Evolutionary conservation across 257 asterid genomes (phyloP), one percentile per base, ranked within the genome.

Genomic region (Striga asiatica): DNA sequence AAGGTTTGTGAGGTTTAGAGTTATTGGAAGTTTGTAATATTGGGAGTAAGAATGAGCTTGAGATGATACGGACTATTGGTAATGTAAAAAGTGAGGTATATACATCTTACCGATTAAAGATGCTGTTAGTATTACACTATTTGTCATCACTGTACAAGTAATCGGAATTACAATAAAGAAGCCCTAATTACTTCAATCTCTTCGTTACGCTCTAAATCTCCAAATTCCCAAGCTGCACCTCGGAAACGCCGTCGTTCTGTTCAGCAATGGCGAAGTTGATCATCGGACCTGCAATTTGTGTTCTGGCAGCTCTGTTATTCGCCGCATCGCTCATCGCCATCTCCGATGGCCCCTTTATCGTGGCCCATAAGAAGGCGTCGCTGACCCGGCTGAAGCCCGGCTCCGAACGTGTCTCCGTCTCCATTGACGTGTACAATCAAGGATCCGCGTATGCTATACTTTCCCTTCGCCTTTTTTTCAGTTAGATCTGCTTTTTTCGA

Each of bases 311-410:
- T 54, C 18, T 77, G 5, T 51, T 75, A n/a, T 42, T 62, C 32
- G 53, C 50, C 38, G 34, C 69, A 18, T 74, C 83, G 8, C 55
- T 76, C n/a, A 54, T 68, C 25, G 78, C 75, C 73, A 67, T 61
- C 67, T 73, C 93, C 7, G 91, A 81, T 8, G 87, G 74, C 23
- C 97, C 97, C 2, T 89, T 89, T 58, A 76, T 89, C 48, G 72
- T 89, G 1, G 94, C 95, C 21, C 94, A 82, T 65, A 89, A 89
- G 82, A 89, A 89, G 77, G 93, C 85, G 38, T 52, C 81, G 3
- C 77, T 83, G 61, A 78, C 83, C 23, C 70, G 83, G 66, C 84
- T 89, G 70, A 82, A 85, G 32, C 61, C 92, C 54, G 93, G 82
- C 72, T 54, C 72, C 37, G 97, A 89, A 46, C 94, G 93, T 0